phyloP scores from a whole-genome alignment of 1,139 yeast species.

The Geotrichum europaeum region DNA sequence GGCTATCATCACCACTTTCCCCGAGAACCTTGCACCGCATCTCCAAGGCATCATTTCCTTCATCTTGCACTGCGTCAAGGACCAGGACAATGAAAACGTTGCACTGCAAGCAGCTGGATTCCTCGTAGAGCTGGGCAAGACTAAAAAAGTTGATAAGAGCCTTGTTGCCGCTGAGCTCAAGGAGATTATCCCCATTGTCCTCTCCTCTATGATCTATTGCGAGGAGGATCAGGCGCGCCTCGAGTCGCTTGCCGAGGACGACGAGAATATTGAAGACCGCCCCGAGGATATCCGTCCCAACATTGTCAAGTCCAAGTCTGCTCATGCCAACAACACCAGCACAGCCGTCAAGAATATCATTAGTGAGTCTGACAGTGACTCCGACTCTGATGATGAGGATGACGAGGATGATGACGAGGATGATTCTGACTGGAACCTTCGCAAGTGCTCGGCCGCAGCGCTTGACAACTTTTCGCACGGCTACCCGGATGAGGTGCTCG shows the following conservation, averaged over 20 bases:
- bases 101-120: constrained; percentile 93
- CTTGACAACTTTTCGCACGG: constrained; percentile 71
- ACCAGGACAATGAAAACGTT: constrained; percentile 56
- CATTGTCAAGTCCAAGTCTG: constrained; percentile 60
- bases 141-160: constrained; percentile 40
- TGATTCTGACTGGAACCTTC: constrained; percentile 76
- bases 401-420: constrained; percentile 60
- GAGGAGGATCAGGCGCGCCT: constrained; percentile 71
- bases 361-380: constrained; percentile 12
- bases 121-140: constrained; percentile 66
- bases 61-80: constrained; percentile 73
- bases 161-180: constrained; percentile 42
- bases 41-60: constrained; percentile 78
- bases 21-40: constrained; percentile 76
- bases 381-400: constrained; percentile 46
- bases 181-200: constrained; percentile 63
- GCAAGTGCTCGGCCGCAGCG: constrained; percentile 93
- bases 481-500: constrained; percentile 62
- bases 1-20: constrained; percentile 65
- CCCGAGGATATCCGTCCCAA: constrained; percentile 85
- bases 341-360: constrained; percentile 17
- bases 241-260: constrained; percentile 55
- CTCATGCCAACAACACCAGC: constrained; percentile 41
- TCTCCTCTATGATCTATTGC: constrained; percentile 81
- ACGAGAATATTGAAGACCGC: constrained; percentile 71